phyloP scores from a whole-genome alignment of 164 flowering plant species.

The Vitis cinerea region DNA sequence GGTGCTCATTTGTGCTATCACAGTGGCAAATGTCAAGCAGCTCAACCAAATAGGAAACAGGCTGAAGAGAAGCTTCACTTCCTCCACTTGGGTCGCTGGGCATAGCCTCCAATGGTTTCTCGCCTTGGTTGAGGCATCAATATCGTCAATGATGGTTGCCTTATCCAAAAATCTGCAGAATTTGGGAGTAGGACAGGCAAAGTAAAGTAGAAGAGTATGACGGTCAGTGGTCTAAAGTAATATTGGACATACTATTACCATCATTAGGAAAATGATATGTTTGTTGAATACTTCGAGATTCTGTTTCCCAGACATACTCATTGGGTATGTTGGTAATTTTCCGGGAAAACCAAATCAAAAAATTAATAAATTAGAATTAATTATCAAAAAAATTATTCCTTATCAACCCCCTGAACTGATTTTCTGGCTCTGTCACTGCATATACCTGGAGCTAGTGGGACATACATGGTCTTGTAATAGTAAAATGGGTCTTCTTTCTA shows the following conservation, averaged over 20 bases:
- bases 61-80: slow-evolving; percentile 23
- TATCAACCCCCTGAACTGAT: no score
- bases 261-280: neutral
- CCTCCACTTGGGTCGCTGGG: slow-evolving; percentile 21
- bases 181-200: neutral
- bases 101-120: slow-evolving; percentile 22
- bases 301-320: no score
- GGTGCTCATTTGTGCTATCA: no score
- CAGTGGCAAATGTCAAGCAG: slow-evolving; percentile 7
- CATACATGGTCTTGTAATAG: no score
- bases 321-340: no score
- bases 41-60: slow-evolving; percentile 24
- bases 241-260: neutral
- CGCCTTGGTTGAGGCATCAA: neutral
- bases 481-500: no score
- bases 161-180: slow-evolving; percentile 22
- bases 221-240: neutral
- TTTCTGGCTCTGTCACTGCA: no score
- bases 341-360: no score
- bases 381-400: no score
- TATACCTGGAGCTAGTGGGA: no score
- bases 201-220: neutral
- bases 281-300: no score
- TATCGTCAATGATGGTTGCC: slow-evolving; percentile 15
- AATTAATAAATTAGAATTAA: no score